Percentiles rank a stretch among this genome's conserved stretches.
Conservation (phyloP, 495 filamentous ascomycete genomes). For the Neurospora sp. region DNA sequence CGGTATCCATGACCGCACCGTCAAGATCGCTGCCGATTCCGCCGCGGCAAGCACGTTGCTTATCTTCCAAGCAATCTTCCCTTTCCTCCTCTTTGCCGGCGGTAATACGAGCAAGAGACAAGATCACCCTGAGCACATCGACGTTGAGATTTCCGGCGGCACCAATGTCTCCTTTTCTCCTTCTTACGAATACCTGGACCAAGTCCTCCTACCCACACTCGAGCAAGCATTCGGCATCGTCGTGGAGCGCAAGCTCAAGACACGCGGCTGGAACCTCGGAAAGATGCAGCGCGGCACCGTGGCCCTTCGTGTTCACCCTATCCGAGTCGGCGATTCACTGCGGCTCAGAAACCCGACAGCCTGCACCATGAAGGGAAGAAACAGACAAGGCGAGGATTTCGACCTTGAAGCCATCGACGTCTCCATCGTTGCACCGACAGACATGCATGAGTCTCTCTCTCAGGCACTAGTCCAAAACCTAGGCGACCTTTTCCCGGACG, state of each 20-base stretch:
- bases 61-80: slow-evolving; percentile 76
- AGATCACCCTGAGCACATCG: slow-evolving; percentile 25
- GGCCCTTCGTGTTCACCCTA: slow-evolving; percentile 46
- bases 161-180: slow-evolving; percentile 67
- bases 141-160: slow-evolving; percentile 60
- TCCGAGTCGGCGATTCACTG: slow-evolving; percentile 34
- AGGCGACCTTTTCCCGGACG: slow-evolving; percentile 29
- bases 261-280: slow-evolving; percentile 60
- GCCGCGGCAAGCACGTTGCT: slow-evolving; percentile 48
- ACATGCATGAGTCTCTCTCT: slow-evolving; percentile 33
- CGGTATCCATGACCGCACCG: slow-evolving; percentile 17
- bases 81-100: slow-evolving; percentile 57
- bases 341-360: slow-evolving; percentile 31
- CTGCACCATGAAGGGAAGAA: neutral
- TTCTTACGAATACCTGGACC: slow-evolving; percentile 66
- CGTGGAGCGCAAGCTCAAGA: slow-evolving; percentile 45
- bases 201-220: slow-evolving; percentile 67
- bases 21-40: slow-evolving; percentile 34
- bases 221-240: slow-evolving; percentile 48
- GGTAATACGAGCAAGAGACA: slow-evolving; percentile 15
- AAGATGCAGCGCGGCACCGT: slow-evolving; percentile 46
- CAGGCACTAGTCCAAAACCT: slow-evolving; percentile 27
- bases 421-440: slow-evolving; percentile 42
- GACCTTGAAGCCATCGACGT: slow-evolving; percentile 49
- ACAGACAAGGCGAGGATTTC: slow-evolving; percentile 12